A percentile compares a stretch with the other conserved stretches of the same genome.
Conservation (phyloP, 805 yeast genomes). For the Vanderwaltozyma polyspora region DNA sequence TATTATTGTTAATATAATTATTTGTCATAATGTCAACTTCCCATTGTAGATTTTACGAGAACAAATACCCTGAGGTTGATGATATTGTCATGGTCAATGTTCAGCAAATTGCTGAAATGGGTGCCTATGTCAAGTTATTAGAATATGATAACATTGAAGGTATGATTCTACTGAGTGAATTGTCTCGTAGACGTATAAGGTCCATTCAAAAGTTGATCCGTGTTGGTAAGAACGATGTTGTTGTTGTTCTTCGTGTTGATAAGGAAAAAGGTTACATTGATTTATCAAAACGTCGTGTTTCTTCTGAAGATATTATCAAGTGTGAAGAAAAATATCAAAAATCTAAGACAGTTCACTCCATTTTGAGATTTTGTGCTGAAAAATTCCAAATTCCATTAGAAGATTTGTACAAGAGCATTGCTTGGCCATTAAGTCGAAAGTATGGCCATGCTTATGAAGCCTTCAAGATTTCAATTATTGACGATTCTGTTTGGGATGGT, state of each 20-base stretch:
- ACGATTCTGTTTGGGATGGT: slow-evolving; percentile 72
- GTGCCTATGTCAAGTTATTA: slow-evolving; percentile 90
- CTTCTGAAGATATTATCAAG: slow-evolving; percentile 92
- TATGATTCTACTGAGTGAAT: slow-evolving; percentile 90
- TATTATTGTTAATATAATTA: background rate
- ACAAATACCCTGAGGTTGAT: slow-evolving; percentile 97
- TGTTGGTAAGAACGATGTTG: slow-evolving; percentile 97
- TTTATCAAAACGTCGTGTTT: slow-evolving; percentile 91
- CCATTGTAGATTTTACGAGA: slow-evolving; percentile 93
- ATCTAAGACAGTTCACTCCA: slow-evolving; percentile 96
- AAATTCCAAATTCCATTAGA: slow-evolving; percentile 84
- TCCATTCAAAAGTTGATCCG: slow-evolving; percentile 94
- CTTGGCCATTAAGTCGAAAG: slow-evolving; percentile 95
- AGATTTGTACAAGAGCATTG: slow-evolving; percentile 72
- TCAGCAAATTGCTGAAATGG: slow-evolving; percentile 98
- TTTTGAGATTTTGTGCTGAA: slow-evolving; percentile 95
- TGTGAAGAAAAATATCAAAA: slow-evolving; percentile 97
- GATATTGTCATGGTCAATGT: slow-evolving; percentile 99
- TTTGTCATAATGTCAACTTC: slow-evolving; percentile 90
- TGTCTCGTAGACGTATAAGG: slow-evolving; percentile 97
- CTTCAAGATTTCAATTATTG: slow-evolving; percentile 90
- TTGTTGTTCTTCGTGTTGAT: slow-evolving; percentile 94
- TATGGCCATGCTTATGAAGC: slow-evolving; percentile 97
- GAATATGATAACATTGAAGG: slow-evolving; percentile 99
- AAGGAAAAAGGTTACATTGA: slow-evolving; percentile 98